Evolutionary conservation across 2,329 filamentous ascomycete genomes (phyloP), one percentile per base, ranked within the genome.

Genomic region (Rasamsonia emersonii): DNA sequence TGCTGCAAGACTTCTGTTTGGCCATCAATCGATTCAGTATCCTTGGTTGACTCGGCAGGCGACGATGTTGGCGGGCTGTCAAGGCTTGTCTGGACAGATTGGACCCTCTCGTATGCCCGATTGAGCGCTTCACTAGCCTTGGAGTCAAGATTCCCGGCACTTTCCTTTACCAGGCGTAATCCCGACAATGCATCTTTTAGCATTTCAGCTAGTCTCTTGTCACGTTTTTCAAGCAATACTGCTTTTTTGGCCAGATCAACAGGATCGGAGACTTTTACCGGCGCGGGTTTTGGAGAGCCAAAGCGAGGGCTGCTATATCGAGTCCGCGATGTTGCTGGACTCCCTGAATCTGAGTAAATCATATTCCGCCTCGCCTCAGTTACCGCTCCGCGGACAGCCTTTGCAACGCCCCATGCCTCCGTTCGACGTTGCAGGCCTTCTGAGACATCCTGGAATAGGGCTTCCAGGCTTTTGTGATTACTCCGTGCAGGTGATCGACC

Each of bases 401-500:
- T 68, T 8, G 63, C 58, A 16, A 69, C 64, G 4, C 62, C 63
- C 65, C 65, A 69, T 4, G 56, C 50, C 43, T 69, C 65, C 6
- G 65, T 64, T 5, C 63, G 62, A 25, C 56, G 61, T 37, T 68
- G 64, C 5, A 69, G 51, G 9, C 62, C 62, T 35, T 63, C 61
- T 2, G 65, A 65, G 18, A 68, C 63, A 41, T 68, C 65, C 36
- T 67, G 62, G 17, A 69, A 59, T 16, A 68, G 45, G 2, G 53
- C 47, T 39, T 69, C 65, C 2, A 68, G 49, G 9, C 62, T 59
- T 32, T 58, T 62, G 10, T 51, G 56, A 35, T 47, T 62, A 34
- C 43, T 57, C 33, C 58, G 47, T 4, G 50, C 51, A 3, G 62
- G 51, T n/a, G 56, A 61, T 7, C 49, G 44, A 15, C 44, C 50